Evolutionary conservation across 371 early-diverging fungal species (phyloP).

Genomic region (Mortierella sp.): DNA sequence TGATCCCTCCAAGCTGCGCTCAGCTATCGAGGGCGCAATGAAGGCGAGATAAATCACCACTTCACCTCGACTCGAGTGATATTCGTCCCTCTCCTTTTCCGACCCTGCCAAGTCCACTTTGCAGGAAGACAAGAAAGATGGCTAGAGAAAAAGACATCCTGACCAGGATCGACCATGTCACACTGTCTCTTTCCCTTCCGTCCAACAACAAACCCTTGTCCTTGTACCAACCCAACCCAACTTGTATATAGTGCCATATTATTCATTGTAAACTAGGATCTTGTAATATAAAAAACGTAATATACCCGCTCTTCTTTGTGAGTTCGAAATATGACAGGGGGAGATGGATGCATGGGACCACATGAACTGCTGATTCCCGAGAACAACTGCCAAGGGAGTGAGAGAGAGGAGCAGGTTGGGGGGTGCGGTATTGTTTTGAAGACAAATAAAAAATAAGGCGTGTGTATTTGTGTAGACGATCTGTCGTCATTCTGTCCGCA

Average conservation of each 20-base stretch:
- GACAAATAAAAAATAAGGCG: not conserved
- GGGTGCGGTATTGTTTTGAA: not conserved
- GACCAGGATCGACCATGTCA: not conserved
- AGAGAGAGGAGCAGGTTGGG: not conserved
- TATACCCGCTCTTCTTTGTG: not conserved
- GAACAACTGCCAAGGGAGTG: not conserved
- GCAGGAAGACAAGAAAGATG: not conserved
- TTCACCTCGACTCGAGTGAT: not conserved
- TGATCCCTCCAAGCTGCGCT: constrained; percentile 29
- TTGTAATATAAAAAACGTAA: not conserved
- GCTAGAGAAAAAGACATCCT: not conserved
- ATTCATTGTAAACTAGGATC: not conserved
- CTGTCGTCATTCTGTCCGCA: not conserved
- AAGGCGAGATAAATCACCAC: not conserved
- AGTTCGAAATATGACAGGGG: not conserved
- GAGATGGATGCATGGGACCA: not conserved
- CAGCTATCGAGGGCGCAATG: constrained; percentile 35
- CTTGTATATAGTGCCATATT: not conserved
- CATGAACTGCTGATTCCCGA: not conserved
- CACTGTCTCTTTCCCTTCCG: not conserved
- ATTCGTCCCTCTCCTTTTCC: not conserved
- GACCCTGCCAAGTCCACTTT: not conserved
- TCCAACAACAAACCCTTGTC: not conserved
- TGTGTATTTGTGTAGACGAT: not conserved
- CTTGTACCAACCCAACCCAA: not conserved